phyloP scores from a whole-genome alignment of 345 rosid genomes.

The Salix viminalis region DNA sequence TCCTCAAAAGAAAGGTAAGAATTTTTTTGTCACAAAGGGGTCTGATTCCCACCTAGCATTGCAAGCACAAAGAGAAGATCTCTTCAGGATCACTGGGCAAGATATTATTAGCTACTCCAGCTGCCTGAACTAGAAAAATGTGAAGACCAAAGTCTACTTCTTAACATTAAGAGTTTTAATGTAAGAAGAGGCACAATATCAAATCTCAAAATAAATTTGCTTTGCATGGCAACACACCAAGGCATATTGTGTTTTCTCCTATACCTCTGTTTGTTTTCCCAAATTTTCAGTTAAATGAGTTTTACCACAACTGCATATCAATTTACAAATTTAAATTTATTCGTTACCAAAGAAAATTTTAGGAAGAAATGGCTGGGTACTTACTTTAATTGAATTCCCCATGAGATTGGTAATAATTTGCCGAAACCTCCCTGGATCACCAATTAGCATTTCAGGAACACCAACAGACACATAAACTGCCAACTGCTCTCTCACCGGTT shows the following conservation, averaged over 20 bases:
- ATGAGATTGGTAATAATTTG: slow-evolving; percentile 91
- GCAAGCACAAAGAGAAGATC: neutral
- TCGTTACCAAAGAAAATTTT: neutral
- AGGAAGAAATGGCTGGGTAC: slow-evolving; percentile 18
- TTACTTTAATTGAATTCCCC: slow-evolving; percentile 94
- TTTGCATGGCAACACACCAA: neutral
- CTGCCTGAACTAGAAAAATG: neutral
- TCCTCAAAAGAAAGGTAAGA: neutral
- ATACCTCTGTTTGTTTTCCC: neutral
- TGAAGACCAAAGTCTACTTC: neutral
- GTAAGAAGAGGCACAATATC: too few species aligned
- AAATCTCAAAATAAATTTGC: neutral
- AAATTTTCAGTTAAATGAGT: neutral
- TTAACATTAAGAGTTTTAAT: neutral
- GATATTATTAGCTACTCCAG: neutral
- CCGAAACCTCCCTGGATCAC: slow-evolving; percentile 91
- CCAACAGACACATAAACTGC: slow-evolving; percentile 81
- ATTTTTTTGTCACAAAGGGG: neutral
- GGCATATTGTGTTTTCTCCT: neutral
- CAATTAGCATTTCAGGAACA: slow-evolving; percentile 79
- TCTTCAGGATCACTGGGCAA: neutral
- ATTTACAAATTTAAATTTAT: neutral
- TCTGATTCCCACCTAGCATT: neutral
- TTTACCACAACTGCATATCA: neutral
- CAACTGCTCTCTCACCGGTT: slow-evolving; percentile 48